Evolutionary conservation across 1,139 yeast genomes (phyloP), one percentile per base, ranked within the genome.

Genomic region (Debaryomyces sp.): DNA sequence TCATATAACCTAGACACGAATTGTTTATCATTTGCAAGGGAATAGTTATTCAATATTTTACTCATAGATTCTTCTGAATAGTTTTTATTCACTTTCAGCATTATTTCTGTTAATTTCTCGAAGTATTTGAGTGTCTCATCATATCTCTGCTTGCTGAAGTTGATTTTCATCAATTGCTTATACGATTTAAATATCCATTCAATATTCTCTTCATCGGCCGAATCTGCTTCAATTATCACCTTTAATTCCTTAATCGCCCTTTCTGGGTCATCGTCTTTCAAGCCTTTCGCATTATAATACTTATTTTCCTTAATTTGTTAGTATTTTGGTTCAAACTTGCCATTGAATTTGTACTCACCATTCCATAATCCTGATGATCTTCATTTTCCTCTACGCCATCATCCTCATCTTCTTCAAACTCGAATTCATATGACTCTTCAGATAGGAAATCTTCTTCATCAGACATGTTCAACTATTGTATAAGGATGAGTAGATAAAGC

Each of bases 391-490:
- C 66, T 2, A 54, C 66, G 15, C 60, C 69, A 26, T 66, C 78
- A 5, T 69, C 83, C 24, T 83, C 87, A 36, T 75, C 79, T 41
- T 81, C 85, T 52, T 81, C 86, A 54, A 82, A 83, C 55, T 84
- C 89, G 57, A 84, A 84, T 60, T 84, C 88, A 56, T 81, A 83
- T 50, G 82, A 81, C 70, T 80, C 88, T 54, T 83, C 84, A 22
- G 84, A 79, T 63, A 76, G 70, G 57, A 71, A 81, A 44, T 79
- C 82, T 41, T 77, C 82, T 46, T 79, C 83, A 57, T 81, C 85
- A 2, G 84, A 78, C 85, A 81, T 81, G n/a, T 8, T 48, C 30
- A 35, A 18, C 18, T 22, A 18, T 4, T 5, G 18, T 12, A 26
- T 27, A 2, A 27, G n/a, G n/a, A 7, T 27, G 6, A 12, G 12